phyloP scores from a whole-genome alignment of 1,139 yeast species.

The Saccharomyces hybrid region DNA sequence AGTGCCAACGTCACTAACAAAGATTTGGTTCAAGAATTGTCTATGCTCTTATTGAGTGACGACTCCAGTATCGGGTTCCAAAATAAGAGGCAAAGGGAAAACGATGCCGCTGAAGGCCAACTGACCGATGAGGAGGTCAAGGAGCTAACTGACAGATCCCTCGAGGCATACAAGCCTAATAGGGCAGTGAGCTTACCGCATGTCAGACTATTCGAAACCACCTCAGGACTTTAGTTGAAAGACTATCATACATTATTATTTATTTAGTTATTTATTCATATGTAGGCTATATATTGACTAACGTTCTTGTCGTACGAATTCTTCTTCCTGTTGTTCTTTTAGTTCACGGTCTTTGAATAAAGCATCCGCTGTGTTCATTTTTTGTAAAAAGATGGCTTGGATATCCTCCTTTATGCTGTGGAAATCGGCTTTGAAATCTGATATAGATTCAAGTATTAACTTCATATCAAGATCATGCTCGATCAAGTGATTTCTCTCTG shows the following conservation, averaged over 20 bases:
- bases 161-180: constrained; percentile 37
- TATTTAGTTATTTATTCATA: neutral
- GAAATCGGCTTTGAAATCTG: neutral
- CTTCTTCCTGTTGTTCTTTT: neutral
- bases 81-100: constrained; percentile 8
- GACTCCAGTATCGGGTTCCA: constrained; percentile 29
- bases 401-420: neutral
- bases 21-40: constrained; percentile 27
- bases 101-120: constrained; percentile 18
- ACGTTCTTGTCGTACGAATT: neutral
- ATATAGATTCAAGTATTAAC: neutral
- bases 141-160: constrained; percentile 50
- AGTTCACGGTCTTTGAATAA: neutral
- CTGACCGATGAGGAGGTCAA: constrained; percentile 40
- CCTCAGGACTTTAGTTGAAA: constrained; percentile 16
- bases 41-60: constrained; percentile 23
- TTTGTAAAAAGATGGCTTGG: neutral
- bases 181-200: constrained; percentile 24
- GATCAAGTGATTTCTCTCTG: constrained; percentile 47
- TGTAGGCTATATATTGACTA: neutral
- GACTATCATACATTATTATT: neutral
- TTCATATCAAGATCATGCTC: constrained; percentile 26
- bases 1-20: constrained; percentile 20
- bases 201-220: constrained; percentile 28
- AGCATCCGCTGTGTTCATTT: neutral